Conservation (phyloP, 352 stramenopile species). For the Peronospora farinosa region DNA sequence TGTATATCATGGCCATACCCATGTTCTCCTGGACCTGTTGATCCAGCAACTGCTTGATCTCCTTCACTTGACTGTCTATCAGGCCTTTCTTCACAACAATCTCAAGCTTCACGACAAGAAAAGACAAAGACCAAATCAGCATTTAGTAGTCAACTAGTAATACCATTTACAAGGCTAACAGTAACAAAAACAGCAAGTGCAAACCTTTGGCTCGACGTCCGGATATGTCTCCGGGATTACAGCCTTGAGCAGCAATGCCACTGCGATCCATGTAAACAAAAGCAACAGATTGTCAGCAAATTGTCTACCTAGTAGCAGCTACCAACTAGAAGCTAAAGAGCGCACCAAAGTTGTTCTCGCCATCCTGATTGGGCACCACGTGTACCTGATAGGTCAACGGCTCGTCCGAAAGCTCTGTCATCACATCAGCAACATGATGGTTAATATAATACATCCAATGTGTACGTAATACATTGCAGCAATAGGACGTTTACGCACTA, state of each 20-base stretch:
- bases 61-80: slow-evolving; percentile 71
- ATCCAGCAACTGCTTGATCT: slow-evolving; percentile 57
- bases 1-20: slow-evolving; percentile 87
- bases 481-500: slow-evolving; percentile 35
- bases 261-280: slow-evolving; percentile 18
- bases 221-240: slow-evolving; percentile 76
- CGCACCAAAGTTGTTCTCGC: slow-evolving; percentile 74
- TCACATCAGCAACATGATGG: not conserved
- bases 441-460: not conserved
- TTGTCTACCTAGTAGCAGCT: not conserved
- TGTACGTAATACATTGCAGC: slow-evolving; percentile 1
- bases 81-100: slow-evolving; percentile 74
- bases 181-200: not conserved
- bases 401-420: slow-evolving; percentile 66
- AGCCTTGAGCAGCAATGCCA: slow-evolving; percentile 68
- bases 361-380: slow-evolving; percentile 81
- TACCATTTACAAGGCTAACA: not conserved
- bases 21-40: slow-evolving; percentile 74
- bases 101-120: slow-evolving; percentile 39
- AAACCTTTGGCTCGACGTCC: slow-evolving; percentile 58
- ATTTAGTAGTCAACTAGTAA: not conserved
- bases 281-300: slow-evolving; percentile 1
- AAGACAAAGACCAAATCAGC: not conserved
- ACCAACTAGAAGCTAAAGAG: not conserved
- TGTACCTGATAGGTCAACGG: slow-evolving; percentile 70